phyloP scores from a whole-genome alignment of 371 early-diverging fungal genomes.

The Circinella umbellata region DNA sequence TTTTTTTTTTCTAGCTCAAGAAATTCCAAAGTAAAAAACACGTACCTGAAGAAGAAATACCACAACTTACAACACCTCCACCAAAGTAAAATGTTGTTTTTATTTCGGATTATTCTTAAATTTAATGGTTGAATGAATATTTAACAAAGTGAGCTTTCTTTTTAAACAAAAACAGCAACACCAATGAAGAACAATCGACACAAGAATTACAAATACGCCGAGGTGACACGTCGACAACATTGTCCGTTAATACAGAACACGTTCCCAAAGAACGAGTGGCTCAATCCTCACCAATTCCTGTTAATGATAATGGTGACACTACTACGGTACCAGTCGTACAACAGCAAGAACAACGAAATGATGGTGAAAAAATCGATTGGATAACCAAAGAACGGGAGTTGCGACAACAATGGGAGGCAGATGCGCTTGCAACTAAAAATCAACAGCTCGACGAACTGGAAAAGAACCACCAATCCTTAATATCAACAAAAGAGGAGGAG shows the following conservation, averaged over 20 bases:
- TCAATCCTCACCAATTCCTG: too few species aligned
- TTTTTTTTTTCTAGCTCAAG: conserved; percentile 25
- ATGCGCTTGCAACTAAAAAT: not conserved
- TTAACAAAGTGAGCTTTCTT: not conserved
- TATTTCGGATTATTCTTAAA: not conserved
- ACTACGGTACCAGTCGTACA: not conserved
- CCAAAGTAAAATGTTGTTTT: not conserved
- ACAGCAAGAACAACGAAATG: not conserved
- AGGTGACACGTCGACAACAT: conserved; percentile 1
- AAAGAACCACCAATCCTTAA: not conserved
- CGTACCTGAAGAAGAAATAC: conserved; percentile 4
- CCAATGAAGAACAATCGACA: conserved; percentile 9
- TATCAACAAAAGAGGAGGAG: not conserved
- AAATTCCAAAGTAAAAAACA: conserved; percentile 39
- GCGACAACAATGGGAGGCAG: not conserved
- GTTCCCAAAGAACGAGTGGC: not conserved
- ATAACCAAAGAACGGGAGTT: not conserved
- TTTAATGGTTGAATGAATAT: not conserved
- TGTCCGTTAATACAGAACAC: too few species aligned
- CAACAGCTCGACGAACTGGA: not conserved
- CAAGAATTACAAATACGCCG: not conserved
- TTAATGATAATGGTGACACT: not conserved
- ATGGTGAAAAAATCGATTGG: not conserved
- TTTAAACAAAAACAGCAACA: not conserved
- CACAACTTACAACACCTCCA: not conserved